Base-by-base conservation (phyloP, 495 filamentous ascomycete species). In the Penicillium dipodomyicola region DNA sequence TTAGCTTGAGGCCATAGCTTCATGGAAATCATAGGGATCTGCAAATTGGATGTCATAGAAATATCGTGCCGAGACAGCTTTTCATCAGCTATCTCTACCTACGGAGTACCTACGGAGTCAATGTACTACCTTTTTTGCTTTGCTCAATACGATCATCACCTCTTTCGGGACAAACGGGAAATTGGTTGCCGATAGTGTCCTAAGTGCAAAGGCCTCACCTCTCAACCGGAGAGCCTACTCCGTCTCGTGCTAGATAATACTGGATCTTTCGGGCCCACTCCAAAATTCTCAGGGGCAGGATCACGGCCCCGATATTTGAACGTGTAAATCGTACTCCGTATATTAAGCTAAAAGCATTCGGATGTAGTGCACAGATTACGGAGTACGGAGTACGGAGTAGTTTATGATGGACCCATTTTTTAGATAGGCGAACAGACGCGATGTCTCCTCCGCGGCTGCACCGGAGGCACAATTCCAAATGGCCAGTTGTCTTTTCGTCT, bases 341-440 rank as follows among this genome's bases (percentile, higher is more conserved):
- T 46, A 14, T 46, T 29, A 14, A 35, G 8, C 22, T 29, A 29
- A 8, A 9, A 29, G 27, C 2, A 51, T 19, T 29, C 30, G 44
- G 14, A 29, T 19, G 27, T 48, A 51, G 30, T 25, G 23, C 5
- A 25, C 23, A 25, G 23, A 25, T 4, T 25, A 25, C 23, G 0
- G 1, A 1, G 23, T 25, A 25, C n/a, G n/a, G n/a, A 25, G 5
- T 23, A 23, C 22, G 3, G 22, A 23, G 22, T 25, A 25, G 23
- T 51, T 47, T 41, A 20, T 42, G 25, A 51, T 40, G 30, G 39
- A n/a, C 15, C 50, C 37, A 12, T 11, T 27, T 27, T 17, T 6
- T 9, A 41, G 39, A 41, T 52, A 52, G 50, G 50, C 50, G 50
- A 52, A 52, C 50, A 52, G 50, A 52, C 50, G 50, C 50, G 50